Evolutionary conservation across 2,329 filamentous ascomycete genomes (phyloP), one percentile per base, ranked within the genome.

Genomic region (Sporothrix globosa): DNA sequence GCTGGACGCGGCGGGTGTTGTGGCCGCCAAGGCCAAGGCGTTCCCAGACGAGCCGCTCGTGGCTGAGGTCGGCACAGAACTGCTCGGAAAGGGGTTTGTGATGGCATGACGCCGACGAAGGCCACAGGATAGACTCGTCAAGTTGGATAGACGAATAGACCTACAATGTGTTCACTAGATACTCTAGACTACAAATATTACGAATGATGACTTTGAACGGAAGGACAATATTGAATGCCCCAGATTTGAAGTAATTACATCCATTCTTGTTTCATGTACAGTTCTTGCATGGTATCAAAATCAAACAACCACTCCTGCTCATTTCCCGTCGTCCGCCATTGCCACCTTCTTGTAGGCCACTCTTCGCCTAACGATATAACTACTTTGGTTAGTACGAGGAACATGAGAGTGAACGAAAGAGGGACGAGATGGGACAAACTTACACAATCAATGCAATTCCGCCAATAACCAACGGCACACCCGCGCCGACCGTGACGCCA

Each of bases 1-100:
- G 0, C 86, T 97, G 84, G 93, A 94, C 77, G 92, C 93, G 0
- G 83, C 85, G 44, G 87, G 86, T 3, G 89, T 87, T 0, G 83
- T 97, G 0, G 71, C 83, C 48, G 81, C 77, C 1, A 92, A 90
- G 79, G 83, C 84, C 72, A 82, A 83, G 69, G 75, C 77, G 1
- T 90, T 91, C 73, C 83, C 85, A 1, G 80, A 84, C 14, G 85
- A 91, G 78, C 80, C 82, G 67, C 78, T 93, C 58, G 77, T 93
- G 19, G 72, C 69, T 1, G 86, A 88, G 75, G 81, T 88, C n/a
- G 86, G 84, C 1, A 72, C 71, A 4, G 85, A 86, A 74, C 73
- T 88, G 50, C 73, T 88, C 4, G 83, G 82, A 0, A 86, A 84
- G 71, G 86, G 86, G 1, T 76, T 88, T 24, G 52, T 4, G 24